Base-by-base conservation (phyloP, 306 rosid species). In the Cucurbita maxima region DNA sequence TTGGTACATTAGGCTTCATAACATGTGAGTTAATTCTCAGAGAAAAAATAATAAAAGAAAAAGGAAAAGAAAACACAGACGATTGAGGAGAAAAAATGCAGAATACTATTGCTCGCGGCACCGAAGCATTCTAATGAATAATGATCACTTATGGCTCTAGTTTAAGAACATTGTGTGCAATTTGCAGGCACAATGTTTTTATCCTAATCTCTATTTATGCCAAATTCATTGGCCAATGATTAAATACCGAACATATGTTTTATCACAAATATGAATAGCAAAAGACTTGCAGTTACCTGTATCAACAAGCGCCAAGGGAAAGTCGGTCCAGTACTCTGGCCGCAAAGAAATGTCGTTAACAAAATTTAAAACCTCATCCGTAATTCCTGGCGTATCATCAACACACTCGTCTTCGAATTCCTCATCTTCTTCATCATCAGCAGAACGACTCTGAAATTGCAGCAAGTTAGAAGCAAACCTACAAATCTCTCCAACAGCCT, bases 271-370 rank as follows among this genome's bases (percentile, higher is more conserved):
- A 44, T 66, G 48, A 43, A 66, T n/a, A 9, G 71, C 53, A 18
- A 64, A 64, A 44, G 22, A 13, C 3, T 68, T 22, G 58, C 4
- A 50, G 56, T 60, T 84, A 94, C 99, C 97, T 36, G 51, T 34
- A 53, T 83, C 78, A 52, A 84, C 85, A 5, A 87, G 84, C 14
- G 87, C 80, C 67, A 88, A 75, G 51, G 99, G 96, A 81, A 94
- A 94, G 52, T 91, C 88, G 13, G 85, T 89, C 99, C 99, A 94
- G 80, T 81, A 91, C 80, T 89, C 85, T 0, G 91, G 90, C 60
- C 83, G 81, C 75, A 58, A 36, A 45, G 95, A 86, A 79, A 94
- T 88, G 4, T 82, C 84, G 62, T 76, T 70, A 51, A 85, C 97
- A 61, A 90, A 90, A 57, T 83, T 83, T 76, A 94, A 80, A 81